Evolutionary conservation across 1,284 basidiomycete species (phyloP).

Genomic region (Sutorius eximius): DNA sequence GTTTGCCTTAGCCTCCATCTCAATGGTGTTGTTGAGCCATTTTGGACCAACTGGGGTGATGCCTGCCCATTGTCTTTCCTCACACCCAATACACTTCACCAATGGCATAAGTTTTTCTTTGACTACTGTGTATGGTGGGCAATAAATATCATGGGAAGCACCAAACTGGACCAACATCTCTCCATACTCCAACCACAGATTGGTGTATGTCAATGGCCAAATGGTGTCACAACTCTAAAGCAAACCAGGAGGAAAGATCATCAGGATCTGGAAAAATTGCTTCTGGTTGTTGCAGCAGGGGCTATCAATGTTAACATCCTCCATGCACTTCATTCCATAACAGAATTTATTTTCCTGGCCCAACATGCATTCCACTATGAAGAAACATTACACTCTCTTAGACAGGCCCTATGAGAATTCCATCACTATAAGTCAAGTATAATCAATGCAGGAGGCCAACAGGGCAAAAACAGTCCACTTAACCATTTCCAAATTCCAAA

Average conservation of each 20-base stretch:
- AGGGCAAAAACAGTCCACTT: too few relatives aligned
- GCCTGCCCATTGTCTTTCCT: slow-evolving; percentile 14
- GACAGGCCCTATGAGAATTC: too few relatives aligned
- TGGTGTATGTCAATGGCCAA: background rate
- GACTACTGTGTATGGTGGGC: background rate
- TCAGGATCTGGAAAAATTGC: background rate
- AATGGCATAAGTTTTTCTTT: background rate
- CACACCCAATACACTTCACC: background rate
- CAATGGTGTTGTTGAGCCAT: slow-evolving; percentile 6
- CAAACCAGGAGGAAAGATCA: background rate
- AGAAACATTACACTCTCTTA: too few relatives aligned
- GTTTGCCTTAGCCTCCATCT: background rate
- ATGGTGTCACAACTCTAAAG: background rate
- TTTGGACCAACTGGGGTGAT: slow-evolving; percentile 13
- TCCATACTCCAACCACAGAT: background rate
- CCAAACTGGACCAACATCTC: background rate
- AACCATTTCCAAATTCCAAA: too few relatives aligned
- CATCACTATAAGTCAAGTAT: too few relatives aligned
- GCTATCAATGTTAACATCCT: background rate
- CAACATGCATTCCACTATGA: too few relatives aligned
- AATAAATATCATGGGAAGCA: background rate
- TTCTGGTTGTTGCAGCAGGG: background rate
- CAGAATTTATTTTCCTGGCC: too few relatives aligned
- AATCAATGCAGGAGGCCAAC: too few relatives aligned
- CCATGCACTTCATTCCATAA: too few relatives aligned